These are phyloP conservation scores for Acacia confusa DNA, from an alignment of 306 rosid genomes.

Conservation along the genomic window DNA sequence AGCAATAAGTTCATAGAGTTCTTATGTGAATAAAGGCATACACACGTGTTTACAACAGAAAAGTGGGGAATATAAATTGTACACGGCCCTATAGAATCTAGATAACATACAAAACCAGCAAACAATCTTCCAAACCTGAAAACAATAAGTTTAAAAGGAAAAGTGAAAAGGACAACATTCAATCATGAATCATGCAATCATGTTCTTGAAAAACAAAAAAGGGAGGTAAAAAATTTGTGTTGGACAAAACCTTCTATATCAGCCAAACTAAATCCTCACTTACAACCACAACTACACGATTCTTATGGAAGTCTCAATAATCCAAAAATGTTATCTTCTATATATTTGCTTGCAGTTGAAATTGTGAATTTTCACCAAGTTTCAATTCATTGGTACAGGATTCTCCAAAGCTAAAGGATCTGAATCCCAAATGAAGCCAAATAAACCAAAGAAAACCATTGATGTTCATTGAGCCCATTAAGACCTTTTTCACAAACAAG, in stretches of 20 bases:
- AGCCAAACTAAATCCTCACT: neutral
- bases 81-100: neutral
- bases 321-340: neutral
- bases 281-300: neutral
- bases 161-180: neutral
- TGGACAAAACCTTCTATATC: neutral
- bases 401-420: neutral
- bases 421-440: neutral
- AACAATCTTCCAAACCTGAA: neutral
- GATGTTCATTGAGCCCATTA: neutral
- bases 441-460: neutral
- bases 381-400: neutral
- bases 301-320: neutral
- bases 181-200: neutral
- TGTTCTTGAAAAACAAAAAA: neutral
- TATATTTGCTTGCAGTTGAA: neutral
- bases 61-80: neutral
- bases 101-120: neutral
- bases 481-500: neutral
- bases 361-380: neutral
- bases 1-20: slow-evolving; percentile 25
- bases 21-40: neutral
- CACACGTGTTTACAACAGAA: neutral
- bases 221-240: neutral
- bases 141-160: neutral